Conservation (phyloP, 2,329 filamentous ascomycete species). For the Coleophoma cylindrospora region DNA sequence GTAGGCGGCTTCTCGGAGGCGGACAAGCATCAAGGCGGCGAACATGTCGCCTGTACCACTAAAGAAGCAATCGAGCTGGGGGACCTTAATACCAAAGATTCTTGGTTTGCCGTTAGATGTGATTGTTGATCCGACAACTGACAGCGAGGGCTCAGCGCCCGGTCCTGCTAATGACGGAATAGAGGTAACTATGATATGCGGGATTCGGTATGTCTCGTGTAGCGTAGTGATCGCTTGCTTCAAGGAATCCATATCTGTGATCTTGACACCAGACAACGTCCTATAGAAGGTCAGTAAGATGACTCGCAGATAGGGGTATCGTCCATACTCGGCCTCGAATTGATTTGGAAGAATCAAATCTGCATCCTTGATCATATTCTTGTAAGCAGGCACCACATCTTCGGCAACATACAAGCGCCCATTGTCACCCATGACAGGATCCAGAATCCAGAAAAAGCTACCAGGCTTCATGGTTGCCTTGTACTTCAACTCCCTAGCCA, state of each 20-base stretch:
- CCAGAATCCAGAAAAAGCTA: constrained; percentile 93
- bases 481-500: constrained; percentile 73
- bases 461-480: constrained; percentile 59
- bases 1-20: constrained; percentile 77
- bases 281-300: constrained; percentile 36
- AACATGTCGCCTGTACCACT: constrained; percentile 99
- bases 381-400: constrained; percentile 89
- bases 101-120: constrained; percentile 61
- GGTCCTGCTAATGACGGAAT: constrained; percentile 59
- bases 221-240: constrained; percentile 70
- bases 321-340: constrained; percentile 85
- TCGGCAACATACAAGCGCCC: constrained; percentile 86
- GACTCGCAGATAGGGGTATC: background rate
- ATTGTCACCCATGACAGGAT: constrained; percentile 98
- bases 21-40: constrained; percentile 80
- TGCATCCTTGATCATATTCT: constrained; percentile 69
- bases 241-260: constrained; percentile 69
- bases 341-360: constrained; percentile 95
- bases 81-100: constrained; percentile 85
- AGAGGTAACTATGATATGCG: constrained; percentile 90
- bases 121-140: constrained; percentile 74
- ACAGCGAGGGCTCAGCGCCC: constrained; percentile 49
- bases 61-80: constrained; percentile 88
- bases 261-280: constrained; percentile 78
- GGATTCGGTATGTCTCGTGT: constrained; percentile 70